phyloP scores from a whole-genome alignment of 805 yeast species.

The Starmera caribaea region DNA sequence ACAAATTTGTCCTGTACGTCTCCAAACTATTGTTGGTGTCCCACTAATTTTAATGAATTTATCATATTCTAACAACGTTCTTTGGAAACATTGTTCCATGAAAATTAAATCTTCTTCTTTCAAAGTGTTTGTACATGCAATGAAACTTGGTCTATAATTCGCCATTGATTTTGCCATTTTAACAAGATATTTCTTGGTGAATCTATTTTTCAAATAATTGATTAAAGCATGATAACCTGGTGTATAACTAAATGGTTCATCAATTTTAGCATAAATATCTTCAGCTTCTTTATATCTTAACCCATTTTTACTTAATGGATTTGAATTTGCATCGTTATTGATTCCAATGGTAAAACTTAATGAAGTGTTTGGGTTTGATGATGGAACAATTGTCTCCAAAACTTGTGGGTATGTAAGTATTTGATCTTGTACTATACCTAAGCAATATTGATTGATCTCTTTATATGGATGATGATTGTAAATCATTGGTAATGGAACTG shows the following conservation, averaged over 20 bases:
- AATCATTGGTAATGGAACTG: slow-evolving; percentile 12
- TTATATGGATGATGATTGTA: slow-evolving; percentile 19
- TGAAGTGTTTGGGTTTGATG: slow-evolving; percentile 2
- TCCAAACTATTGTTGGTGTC: slow-evolving; percentile 92
- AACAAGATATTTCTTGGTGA: slow-evolving; percentile 59
- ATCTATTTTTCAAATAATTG: slow-evolving; percentile 61
- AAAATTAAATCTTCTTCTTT: slow-evolving; percentile 88
- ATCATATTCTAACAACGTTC: slow-evolving; percentile 83
- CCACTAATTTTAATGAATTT: slow-evolving; percentile 78
- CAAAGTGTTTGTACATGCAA: slow-evolving; percentile 81
- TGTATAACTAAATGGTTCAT: slow-evolving; percentile 76
- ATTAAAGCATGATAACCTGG: slow-evolving; percentile 82
- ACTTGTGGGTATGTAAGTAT: slow-evolving; percentile 51
- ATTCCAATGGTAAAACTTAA: slow-evolving; percentile 21
- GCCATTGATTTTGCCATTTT: slow-evolving; percentile 85
- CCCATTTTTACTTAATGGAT: slow-evolving; percentile 21
- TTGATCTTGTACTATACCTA: slow-evolving; percentile 39
- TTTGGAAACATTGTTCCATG: slow-evolving; percentile 93
- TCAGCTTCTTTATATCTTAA: slow-evolving; percentile 51
- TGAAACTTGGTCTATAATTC: slow-evolving; percentile 82
- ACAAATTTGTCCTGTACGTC: slow-evolving; percentile 91
- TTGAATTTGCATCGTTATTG: slow-evolving; percentile 9
- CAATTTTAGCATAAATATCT: slow-evolving; percentile 70
- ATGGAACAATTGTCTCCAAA: slow-evolving; percentile 15
- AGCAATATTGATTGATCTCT: slow-evolving; percentile 55